Evolutionary conservation across 768 basidiomycete genomes (phyloP).

Genomic region (Tylopilus sp.): DNA sequence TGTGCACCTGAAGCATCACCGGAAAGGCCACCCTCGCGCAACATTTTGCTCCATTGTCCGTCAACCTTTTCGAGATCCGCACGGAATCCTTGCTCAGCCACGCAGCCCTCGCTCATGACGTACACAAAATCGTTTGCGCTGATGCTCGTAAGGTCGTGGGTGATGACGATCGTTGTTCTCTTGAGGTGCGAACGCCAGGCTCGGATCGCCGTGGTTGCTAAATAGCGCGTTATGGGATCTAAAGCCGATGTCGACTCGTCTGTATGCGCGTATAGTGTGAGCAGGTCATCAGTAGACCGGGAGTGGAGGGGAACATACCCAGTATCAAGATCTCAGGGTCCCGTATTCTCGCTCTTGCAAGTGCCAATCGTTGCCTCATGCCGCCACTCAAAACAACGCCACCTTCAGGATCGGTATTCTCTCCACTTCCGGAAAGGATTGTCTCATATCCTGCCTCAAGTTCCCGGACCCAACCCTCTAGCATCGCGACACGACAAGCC

Average conservation of each 20-base stretch:
- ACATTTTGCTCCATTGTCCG: slow-evolving; percentile 75
- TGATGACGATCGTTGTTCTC: slow-evolving; percentile 63
- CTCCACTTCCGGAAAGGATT: slow-evolving; percentile 42
- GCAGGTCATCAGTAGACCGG: not conserved
- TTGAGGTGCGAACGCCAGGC: slow-evolving; percentile 57
- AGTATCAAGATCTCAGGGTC: slow-evolving; percentile 89
- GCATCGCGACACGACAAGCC: slow-evolving; percentile 83
- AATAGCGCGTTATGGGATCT: slow-evolving; percentile 80
- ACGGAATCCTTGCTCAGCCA: slow-evolving; percentile 88
- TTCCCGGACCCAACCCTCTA: slow-evolving; percentile 83
- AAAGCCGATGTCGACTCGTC: slow-evolving; percentile 83
- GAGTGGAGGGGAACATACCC: slow-evolving; percentile 49
- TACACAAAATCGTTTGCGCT: slow-evolving; percentile 79
- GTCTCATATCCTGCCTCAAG: slow-evolving; percentile 92
- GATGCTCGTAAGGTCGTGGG: slow-evolving; percentile 91
- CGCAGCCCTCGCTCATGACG: slow-evolving; percentile 74
- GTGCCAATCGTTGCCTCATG: slow-evolving; percentile 85
- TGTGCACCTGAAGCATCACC: slow-evolving; percentile 35
- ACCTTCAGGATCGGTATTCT: slow-evolving; percentile 38
- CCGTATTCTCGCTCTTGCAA: slow-evolving; percentile 81
- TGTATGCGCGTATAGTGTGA: slow-evolving; percentile 24
- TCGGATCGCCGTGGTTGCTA: slow-evolving; percentile 74
- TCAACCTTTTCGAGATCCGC: slow-evolving; percentile 61
- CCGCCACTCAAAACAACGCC: slow-evolving; percentile 86
- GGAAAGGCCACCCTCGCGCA: slow-evolving; percentile 56